Conservation (phyloP, 306 rosid genomes). For the Cicer pinnatifidum region DNA sequence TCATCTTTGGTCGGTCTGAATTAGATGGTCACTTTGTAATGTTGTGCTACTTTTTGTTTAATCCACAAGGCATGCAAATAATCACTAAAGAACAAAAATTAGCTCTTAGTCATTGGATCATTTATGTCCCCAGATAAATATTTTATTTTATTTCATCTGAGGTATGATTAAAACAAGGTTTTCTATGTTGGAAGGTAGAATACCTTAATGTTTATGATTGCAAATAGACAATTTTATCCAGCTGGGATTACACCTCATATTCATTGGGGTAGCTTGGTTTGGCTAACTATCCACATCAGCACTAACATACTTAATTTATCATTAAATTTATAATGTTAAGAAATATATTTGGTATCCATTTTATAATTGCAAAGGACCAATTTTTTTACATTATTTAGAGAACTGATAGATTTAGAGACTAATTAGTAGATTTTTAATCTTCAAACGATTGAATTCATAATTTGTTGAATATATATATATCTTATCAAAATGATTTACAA, state of each 20-base stretch:
- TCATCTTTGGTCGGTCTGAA: conserved; percentile 54
- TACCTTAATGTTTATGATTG: neutral
- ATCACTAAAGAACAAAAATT: conserved; percentile 31
- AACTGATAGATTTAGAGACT: too few relatives aligned
- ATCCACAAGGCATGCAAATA: conserved; percentile 3
- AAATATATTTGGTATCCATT: neutral
- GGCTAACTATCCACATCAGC: conserved; percentile 10
- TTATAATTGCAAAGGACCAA: neutral
- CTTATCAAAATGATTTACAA: too few relatives aligned
- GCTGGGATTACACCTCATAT: conserved; percentile 26
- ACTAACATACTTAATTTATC: neutral
- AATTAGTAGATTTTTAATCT: neutral
- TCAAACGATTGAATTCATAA: neutral
- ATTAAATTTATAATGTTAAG: neutral
- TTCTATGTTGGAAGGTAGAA: neutral
- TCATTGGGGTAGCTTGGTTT: conserved; percentile 17
- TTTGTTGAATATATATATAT: too few relatives aligned
- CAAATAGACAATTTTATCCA: conserved; percentile 25
- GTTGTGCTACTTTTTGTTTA: conserved; percentile 36
- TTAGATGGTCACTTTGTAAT: conserved; percentile 38
- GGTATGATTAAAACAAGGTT: neutral
- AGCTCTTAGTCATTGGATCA: conserved; percentile 23
- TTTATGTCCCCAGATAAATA: neutral
- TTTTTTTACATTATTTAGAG: neutral
- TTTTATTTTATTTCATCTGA: neutral